Base-by-base conservation (phyloP, 1,139 yeast genomes). In the Ogataea hybrid region DNA sequence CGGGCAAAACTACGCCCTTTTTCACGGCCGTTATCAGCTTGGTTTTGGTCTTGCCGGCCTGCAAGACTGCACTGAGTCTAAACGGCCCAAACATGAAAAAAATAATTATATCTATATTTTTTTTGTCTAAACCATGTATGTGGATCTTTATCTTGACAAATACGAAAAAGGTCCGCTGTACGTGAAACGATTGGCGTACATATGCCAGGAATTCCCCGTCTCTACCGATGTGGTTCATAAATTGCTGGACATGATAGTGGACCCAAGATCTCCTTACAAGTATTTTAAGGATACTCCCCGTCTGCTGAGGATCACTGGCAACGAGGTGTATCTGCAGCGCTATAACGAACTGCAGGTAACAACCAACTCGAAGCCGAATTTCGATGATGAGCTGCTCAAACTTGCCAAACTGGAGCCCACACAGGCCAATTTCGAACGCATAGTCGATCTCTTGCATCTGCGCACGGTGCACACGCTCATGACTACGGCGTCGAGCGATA, bases 1-100 rank as follows among this genome's bases (percentile, higher is more conserved):
- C 50, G 41, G 43, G 35, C 48, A 62, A 43, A 44, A 51, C 38
- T 45, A 32, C 20, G 54, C 52, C 43, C 42, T 47, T 20, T 28
- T 48, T 18, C 21, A 57, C 35, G n/a, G 57, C 59, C 6, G 38
- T 32, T 1, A 41, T 30, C 16, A 56, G 42, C 42, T 45, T 45
- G 17, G 28, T 23, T 27, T 44, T 48, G 16, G 48, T 15, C 15
- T 47, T 25, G 25, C 12, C 14, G 16, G 28, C 33, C 21, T 27
- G 28, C 25, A 32, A 28, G 11, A 38, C 23, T 8, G 31, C 14
- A 16, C 33, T 28, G 3, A 27, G 22, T 28, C 28, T 15, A 18
- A 33, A 32, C 6, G 44, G 32, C 22, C 41, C 32, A 25, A 41
- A 42, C 21, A 32, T 34, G 23, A 17, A 23, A 20, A 20, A 27